phyloP scores from a whole-genome alignment of 2,329 filamentous ascomycete species.

The Shiraia bambusicola region DNA sequence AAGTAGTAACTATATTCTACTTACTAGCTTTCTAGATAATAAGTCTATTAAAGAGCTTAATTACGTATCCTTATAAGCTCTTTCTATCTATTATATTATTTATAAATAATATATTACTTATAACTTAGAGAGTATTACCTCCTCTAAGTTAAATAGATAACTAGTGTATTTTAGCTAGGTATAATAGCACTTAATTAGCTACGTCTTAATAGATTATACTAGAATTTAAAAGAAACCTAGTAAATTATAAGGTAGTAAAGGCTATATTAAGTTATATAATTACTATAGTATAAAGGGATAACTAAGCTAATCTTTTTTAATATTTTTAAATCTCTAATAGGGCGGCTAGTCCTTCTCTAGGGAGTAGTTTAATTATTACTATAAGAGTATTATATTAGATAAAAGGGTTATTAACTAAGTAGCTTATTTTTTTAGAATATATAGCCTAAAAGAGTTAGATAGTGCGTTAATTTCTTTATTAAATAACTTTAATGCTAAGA shows the following conservation, averaged over 20 bases:
- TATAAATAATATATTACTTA: no score
- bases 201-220: no score
- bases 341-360: no score
- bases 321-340: no score
- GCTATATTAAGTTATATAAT: conserved; percentile 4
- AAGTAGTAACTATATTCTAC: conserved; percentile 12
- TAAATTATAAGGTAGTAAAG: conserved; percentile 6
- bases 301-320: not conserved
- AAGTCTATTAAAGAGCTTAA: conserved; percentile 10
- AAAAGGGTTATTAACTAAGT: not conserved
- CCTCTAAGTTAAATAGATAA: no score
- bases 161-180: no score
- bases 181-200: no score
- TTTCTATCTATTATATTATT: no score
- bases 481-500: conserved; percentile 6
- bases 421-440: not conserved
- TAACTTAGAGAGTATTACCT: no score
- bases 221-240: no score
- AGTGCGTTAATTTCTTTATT: not conserved
- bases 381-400: no score
- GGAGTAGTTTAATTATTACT: no score
- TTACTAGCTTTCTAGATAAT: conserved; percentile 7
- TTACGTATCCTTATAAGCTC: conserved; percentile 5
- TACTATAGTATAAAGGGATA: conserved; percentile 2
- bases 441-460: not conserved